Conservation (phyloP, 768 basidiomycete genomes). For the Mycena vulgaris region DNA sequence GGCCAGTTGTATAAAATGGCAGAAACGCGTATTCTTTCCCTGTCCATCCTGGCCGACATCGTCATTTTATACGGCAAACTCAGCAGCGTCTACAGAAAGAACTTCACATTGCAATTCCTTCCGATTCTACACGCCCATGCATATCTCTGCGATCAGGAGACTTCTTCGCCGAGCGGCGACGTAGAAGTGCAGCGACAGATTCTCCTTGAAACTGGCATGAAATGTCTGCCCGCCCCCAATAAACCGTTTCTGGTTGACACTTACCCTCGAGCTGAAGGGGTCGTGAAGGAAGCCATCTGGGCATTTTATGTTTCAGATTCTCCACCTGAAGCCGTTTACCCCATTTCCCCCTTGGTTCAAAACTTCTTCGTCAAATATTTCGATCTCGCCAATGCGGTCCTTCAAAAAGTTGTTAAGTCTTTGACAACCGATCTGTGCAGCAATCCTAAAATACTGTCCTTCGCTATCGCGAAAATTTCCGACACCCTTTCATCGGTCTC, state of each 20-base stretch:
- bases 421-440: background rate
- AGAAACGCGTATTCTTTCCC: background rate
- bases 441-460: background rate
- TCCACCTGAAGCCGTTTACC: background rate
- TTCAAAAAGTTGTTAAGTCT: background rate
- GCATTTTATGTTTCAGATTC: background rate
- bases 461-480: slow-evolving; percentile 9
- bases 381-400: background rate
- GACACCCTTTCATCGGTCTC: background rate
- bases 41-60: slow-evolving; percentile 2
- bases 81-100: background rate
- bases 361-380: slow-evolving; percentile 6
- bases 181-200: no score
- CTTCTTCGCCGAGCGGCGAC: no score
- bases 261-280: background rate
- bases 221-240: background rate
- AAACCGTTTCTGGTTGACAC: background rate
- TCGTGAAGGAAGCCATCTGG: slow-evolving; percentile 12
- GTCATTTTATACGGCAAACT: background rate
- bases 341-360: background rate
- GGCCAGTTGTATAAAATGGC: slow-evolving; percentile 5
- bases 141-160: background rate
- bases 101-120: slow-evolving; percentile 12
- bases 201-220: background rate
- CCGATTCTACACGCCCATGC: slow-evolving; percentile 13